Evolutionary conservation across 192 early-diverging fungal species (phyloP), one percentile per base, ranked within the genome.

Genomic region (Coemansia guatemalensis): DNA sequence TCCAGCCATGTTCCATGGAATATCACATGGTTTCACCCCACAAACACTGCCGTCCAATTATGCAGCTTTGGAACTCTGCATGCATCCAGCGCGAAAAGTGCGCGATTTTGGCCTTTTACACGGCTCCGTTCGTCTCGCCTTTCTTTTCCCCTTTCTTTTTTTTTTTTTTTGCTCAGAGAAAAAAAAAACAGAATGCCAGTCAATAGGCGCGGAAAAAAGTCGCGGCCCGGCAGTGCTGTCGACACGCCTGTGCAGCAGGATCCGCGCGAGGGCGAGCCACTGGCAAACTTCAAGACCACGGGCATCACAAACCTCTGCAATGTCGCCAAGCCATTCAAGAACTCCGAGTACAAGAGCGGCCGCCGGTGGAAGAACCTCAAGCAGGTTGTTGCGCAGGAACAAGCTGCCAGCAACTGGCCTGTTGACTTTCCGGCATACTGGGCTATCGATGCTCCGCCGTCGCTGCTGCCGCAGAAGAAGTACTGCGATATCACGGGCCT

Each of bases 401-500:
- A 88, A 67, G 68, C 67, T 8, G 69, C 75, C 48, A 83, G 82
- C 30, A 66, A 81, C 54, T 73, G 73, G 73, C 75, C 84, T 1
- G 64, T 90, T 2, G 84, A 88, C 60, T 78, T 88, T 24, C 88
- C 88, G 9, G 86, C 87, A 2, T 90, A 92, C 73, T 90, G 88
- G 83, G 89, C 82, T 48, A 92, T 93, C 32, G 90, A 95, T 67
- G 90, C 90, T 12, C 81, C 90, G 58, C 93, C 93, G 24, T 93
- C 93, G 25, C 74, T 95, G 58, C 55, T 80, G 32, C 93, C 93
- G 12, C 85, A 87, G 66, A 93, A 93, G 77, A 93, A 93, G 67
- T 95, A 95, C 78, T 95, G 93, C 69, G 93, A 95, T 67, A 86
- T 95, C 52, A 95, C 93, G 7, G 93, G 93, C 20, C 74, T 95